Conservation (phyloP, 2,329 filamentous ascomycete species). For the Scedosporium apiospermum region DNA sequence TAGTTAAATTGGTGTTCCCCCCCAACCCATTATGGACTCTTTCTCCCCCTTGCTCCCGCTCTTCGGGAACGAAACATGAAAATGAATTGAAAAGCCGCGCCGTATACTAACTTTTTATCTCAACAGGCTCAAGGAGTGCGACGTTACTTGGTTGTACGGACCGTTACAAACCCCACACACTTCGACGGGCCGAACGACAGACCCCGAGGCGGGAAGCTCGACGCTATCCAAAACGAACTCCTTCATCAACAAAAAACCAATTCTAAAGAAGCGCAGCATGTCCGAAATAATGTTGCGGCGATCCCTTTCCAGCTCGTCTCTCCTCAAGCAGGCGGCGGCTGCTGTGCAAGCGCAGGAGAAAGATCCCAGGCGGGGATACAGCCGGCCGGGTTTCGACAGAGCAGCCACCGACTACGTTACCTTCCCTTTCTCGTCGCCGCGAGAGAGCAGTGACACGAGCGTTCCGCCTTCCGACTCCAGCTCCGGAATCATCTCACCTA, state of each 20-base stretch:
- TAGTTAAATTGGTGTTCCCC: too few relatives aligned
- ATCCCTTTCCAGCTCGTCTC: slow-evolving; percentile 77
- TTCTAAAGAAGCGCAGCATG: slow-evolving; percentile 92
- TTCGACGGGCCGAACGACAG: not conserved
- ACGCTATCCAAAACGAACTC: slow-evolving; percentile 48
- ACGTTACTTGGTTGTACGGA: slow-evolving; percentile 96
- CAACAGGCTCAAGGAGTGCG: slow-evolving; percentile 84
- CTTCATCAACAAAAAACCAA: slow-evolving; percentile 75
- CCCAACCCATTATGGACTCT: too few relatives aligned
- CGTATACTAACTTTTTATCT: slow-evolving; percentile 8
- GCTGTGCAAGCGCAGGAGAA: slow-evolving; percentile 76
- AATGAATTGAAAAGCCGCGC: not conserved
- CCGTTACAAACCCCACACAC: slow-evolving; percentile 61
- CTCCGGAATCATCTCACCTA: slow-evolving; percentile 57
- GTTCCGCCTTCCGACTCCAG: slow-evolving; percentile 48
- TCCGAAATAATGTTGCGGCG: slow-evolving; percentile 90
- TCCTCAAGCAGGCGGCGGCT: slow-evolving; percentile 81
- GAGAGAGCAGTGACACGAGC: slow-evolving; percentile 51
- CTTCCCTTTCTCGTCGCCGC: slow-evolving; percentile 52
- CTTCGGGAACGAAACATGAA: slow-evolving; percentile 17
- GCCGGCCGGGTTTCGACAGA: slow-evolving; percentile 49
- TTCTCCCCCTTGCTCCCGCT: not conserved
- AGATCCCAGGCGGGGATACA: slow-evolving; percentile 34
- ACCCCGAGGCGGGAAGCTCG: slow-evolving; percentile 7
- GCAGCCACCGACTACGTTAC: slow-evolving; percentile 60